Percentiles rank a stretch among this genome's conserved stretches.
These are phyloP conservation scores for Scenedesmus sp. DNA, from an alignment of 163 green algal genomes.

Conservation along the genomic window DNA sequence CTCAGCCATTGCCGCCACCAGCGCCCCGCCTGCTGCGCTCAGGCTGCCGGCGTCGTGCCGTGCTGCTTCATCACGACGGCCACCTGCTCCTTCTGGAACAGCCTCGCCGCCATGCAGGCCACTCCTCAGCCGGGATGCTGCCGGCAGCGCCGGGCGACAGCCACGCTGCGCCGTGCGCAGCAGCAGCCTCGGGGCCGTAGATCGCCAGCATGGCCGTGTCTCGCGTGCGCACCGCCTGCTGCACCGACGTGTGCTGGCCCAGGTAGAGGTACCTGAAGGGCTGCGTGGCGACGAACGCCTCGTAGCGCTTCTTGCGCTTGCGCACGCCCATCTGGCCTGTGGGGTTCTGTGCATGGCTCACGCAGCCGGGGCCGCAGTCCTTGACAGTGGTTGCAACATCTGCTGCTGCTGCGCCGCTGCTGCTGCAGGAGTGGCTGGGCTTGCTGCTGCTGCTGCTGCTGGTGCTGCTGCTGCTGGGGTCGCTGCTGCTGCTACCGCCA, in stretches of 20 bases:
- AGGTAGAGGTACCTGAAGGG: slow-evolving; percentile 30
- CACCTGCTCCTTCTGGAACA: slow-evolving; percentile 28
- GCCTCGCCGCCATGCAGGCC: not conserved
- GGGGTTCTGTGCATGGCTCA: slow-evolving; percentile 15
- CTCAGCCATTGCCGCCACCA: too few relatives aligned
- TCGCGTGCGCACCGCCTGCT: not conserved
- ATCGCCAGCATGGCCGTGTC: slow-evolving; percentile 12
- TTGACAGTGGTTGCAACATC: not conserved
- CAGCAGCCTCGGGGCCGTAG: slow-evolving; percentile 19
- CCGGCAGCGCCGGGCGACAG: slow-evolving; percentile 12
- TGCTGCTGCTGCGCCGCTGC: slow-evolving; percentile 18
- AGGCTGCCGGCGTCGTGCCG: not conserved
- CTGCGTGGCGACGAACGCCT: slow-evolving; percentile 15
- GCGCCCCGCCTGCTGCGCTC: too few relatives aligned
- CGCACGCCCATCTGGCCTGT: slow-evolving; percentile 38
- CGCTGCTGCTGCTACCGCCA: not conserved
- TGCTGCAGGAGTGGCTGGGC: not conserved
- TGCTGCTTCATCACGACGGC: not conserved
- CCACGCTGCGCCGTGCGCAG: not conserved
- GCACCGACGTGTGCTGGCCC: not conserved
- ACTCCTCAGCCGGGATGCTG: not conserved
- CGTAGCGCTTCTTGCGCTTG: not conserved
- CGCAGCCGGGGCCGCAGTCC: slow-evolving; percentile 5
- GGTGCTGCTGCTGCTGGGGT: not conserved
- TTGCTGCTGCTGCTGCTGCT: not conserved